Base-by-base conservation (phyloP, 768 basidiomycete genomes). In the Lyophyllum decastes region DNA sequence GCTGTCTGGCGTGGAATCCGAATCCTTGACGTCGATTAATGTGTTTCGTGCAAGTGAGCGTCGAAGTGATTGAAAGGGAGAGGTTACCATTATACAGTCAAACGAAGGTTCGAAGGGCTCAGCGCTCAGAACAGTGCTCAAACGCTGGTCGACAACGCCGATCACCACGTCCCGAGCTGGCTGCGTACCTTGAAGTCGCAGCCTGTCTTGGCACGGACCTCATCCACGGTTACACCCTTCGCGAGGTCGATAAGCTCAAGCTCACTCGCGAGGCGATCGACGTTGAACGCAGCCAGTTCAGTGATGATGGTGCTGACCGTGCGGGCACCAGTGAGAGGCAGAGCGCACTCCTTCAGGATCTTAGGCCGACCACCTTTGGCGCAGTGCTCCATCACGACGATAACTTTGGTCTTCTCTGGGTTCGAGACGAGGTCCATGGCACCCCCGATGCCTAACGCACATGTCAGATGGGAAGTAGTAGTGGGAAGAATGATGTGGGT, bases 391-490 rank as follows among this genome's bases (percentile, higher is more conserved):
- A 94, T 90, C 30, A 92, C 82, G 6, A 81, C 93, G 55, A 96
- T 92, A 59, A 95, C 89, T 73, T 90, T 95, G 41, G 95, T 98
- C 73, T 89, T 88, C 73, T 96, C 94, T 1, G 95, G 95, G 75
- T 96, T 97, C 57, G 95, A 96, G 56, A 94, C 94, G 48, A 95
- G 85, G 70, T 96, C 94, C 94, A 95, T 95, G 11, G 95, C 95
- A 50, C 95, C 95, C 12, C 95, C 95, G 69, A 97, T 95, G 41
- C 93, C 92, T 89, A 17, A 55, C 57, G n/a, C 19, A 38, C 26
- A 25, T 25, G 52, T 54, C 35, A 27, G 22, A 55, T 55, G 46
- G 49, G 12, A 14, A 25, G 48, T 1, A 48, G 14, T 16, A 19
- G 16, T 38, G 22, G 22, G 3, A 40, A 44, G 45, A 34, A 43